Percentiles rank a stretch among this genome's conserved stretches.
phyloP scores from a whole-genome alignment of 352 stramenopile species.

The Saprolegnia parasitica region DNA sequence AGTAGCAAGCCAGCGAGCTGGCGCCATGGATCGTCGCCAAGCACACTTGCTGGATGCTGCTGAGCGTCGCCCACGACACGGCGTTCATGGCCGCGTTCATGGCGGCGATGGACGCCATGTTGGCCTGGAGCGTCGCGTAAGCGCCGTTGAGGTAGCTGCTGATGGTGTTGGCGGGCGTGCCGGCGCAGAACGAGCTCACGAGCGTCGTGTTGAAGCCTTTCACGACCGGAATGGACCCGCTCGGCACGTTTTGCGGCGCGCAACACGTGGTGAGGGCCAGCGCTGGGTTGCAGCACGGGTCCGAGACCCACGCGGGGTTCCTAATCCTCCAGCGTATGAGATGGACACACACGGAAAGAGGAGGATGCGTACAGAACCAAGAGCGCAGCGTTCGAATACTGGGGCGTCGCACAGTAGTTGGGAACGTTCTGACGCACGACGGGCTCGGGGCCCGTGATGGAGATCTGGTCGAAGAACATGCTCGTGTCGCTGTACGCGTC shows the following conservation, averaged over 20 bases:
- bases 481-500: slow-evolving; percentile 19
- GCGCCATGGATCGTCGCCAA: background rate
- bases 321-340: background rate
- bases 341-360: background rate
- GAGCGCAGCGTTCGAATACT: background rate
- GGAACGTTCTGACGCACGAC: background rate
- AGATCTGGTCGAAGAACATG: background rate
- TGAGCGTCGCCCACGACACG: background rate
- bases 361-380: background rate
- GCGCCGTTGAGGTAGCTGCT: slow-evolving; percentile 9
- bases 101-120: background rate
- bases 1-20: background rate
- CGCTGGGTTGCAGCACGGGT: slow-evolving; percentile 16
- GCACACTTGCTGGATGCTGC: background rate
- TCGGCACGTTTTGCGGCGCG: background rate
- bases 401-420: slow-evolving; percentile 5
- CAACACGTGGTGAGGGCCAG: slow-evolving; percentile 7
- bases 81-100: background rate
- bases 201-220: slow-evolving; percentile 3
- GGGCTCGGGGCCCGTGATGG: slow-evolving; percentile 3
- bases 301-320: slow-evolving; percentile 1
- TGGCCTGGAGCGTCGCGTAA: slow-evolving; percentile 5
- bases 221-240: background rate
- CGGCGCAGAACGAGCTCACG: background rate
- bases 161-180: background rate